phyloP scores from a whole-genome alignment of 805 yeast genomes.

The Wickerhamiella lipophila region DNA sequence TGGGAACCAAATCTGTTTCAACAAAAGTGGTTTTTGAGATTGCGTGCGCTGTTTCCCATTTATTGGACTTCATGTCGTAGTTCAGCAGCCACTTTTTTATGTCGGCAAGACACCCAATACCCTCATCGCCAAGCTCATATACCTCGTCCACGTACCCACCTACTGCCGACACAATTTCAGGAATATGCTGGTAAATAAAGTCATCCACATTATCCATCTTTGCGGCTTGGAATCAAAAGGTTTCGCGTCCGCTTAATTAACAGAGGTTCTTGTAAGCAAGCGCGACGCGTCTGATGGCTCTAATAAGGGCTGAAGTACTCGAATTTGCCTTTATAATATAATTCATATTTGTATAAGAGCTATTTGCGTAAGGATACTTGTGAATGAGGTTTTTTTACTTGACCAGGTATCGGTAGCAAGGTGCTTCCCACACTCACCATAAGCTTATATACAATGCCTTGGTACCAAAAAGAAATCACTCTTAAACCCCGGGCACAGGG shows the following conservation, averaged over 20 bases:
- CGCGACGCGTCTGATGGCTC: not conserved
- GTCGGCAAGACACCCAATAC: slow-evolving; percentile 73
- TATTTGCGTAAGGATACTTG: no score
- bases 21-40: slow-evolving; percentile 71
- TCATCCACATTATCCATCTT: not conserved
- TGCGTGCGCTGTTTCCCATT: slow-evolving; percentile 77
- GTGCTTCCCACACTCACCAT: not conserved
- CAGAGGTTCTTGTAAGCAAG: not conserved
- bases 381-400: no score
- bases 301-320: no score
- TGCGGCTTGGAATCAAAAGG: not conserved
- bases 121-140: slow-evolving; percentile 79
- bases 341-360: no score
- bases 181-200: not conserved
- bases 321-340: no score
- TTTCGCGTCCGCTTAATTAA: not conserved
- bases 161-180: slow-evolving; percentile 7
- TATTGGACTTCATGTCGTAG: slow-evolving; percentile 59
- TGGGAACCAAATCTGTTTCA: slow-evolving; percentile 48
- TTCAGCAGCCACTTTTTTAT: slow-evolving; percentile 75
- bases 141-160: slow-evolving; percentile 25
- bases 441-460: slow-evolving; percentile 20
- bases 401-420: no score
- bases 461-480: slow-evolving; percentile 49
- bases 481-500: slow-evolving; percentile 51